Percentiles rank a stretch among this genome's conserved stretches.
These are phyloP conservation scores for Zostera marina DNA, from an alignment of 116 monocot species.

Conservation along the genomic window DNA sequence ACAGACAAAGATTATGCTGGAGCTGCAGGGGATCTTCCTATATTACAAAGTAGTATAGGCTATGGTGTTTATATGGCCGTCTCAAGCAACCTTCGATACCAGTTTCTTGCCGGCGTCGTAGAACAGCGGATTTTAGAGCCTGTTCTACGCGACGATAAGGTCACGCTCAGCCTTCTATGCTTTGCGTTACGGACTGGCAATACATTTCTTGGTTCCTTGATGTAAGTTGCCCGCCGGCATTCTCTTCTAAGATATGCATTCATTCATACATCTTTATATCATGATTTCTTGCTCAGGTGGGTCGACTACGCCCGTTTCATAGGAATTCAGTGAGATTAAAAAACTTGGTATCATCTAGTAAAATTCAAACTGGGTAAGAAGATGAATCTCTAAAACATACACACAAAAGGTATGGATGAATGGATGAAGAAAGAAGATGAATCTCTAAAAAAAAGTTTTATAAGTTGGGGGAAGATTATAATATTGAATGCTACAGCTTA, in stretches of 20 bases:
- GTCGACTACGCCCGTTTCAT: not conserved
- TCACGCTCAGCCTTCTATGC: slow-evolving; percentile 58
- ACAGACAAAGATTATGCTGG: slow-evolving; percentile 57
- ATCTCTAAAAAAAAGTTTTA: not conserved
- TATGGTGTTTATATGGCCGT: slow-evolving; percentile 98
- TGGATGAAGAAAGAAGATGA: not conserved
- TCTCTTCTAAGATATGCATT: too few species aligned
- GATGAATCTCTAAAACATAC: too few species aligned
- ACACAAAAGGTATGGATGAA: too few species aligned
- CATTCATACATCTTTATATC: too few species aligned
- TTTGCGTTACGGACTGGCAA: slow-evolving; percentile 98
- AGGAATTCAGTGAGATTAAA: not conserved
- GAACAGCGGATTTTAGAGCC: slow-evolving; percentile 94
- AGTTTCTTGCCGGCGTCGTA: slow-evolving; percentile 72
- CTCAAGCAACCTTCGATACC: slow-evolving; percentile 97
- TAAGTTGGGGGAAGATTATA: not conserved
- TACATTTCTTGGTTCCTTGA: slow-evolving; percentile 83
- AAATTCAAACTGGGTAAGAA: too few species aligned
- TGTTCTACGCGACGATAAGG: slow-evolving; percentile 58
- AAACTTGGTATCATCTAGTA: too few species aligned
- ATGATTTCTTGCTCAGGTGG: not conserved
- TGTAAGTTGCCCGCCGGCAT: too few species aligned
- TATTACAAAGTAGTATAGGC: slow-evolving; percentile 75
- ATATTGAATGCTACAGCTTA: not conserved
- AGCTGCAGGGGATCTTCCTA: slow-evolving; percentile 66